Percentiles rank a stretch among this genome's conserved stretches.
These are phyloP conservation scores for Phialemoniopsis sp. DNA, from an alignment of 2,329 filamentous ascomycete species.

Conservation along the genomic window DNA sequence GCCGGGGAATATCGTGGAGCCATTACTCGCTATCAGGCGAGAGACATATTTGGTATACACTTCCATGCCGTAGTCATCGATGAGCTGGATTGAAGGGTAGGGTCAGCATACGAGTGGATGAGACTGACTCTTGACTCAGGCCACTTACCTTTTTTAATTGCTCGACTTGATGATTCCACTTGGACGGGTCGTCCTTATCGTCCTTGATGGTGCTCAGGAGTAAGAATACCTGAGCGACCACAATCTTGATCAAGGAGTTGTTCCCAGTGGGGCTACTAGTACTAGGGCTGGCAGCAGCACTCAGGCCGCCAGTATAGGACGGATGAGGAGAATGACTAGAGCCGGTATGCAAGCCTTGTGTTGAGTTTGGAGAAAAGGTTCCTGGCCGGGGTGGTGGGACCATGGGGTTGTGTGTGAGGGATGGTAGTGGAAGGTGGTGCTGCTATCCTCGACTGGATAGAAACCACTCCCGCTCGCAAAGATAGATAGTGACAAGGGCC, in stretches of 20 bases:
- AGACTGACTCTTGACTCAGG: too few relatives aligned
- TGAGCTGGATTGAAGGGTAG: constrained; percentile 59
- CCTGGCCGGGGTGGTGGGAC: constrained; percentile 57
- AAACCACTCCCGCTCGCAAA: constrained; percentile 3
- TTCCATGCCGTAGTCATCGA: constrained; percentile 99
- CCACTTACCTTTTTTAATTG: constrained; percentile 83
- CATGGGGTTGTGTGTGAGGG: constrained; percentile 32
- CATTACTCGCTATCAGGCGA: constrained; percentile 87
- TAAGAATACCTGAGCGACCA: constrained; percentile 91
- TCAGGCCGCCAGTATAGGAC: constrained; percentile 51
- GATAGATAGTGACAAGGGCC: neutral
- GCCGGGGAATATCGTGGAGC: constrained; percentile 83
- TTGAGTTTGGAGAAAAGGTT: constrained; percentile 61
- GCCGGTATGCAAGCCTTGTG: constrained; percentile 53
- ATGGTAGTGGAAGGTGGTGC: constrained; percentile 3
- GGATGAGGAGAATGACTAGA: constrained; percentile 51
- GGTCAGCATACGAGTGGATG: constrained; percentile 9
- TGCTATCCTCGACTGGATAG: constrained; percentile 7
- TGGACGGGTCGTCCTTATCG: constrained; percentile 77
- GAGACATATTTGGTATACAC: constrained; percentile 95
- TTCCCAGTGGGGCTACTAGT: constrained; percentile 59
- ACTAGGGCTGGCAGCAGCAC: constrained; percentile 57
- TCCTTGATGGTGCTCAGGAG: constrained; percentile 92
- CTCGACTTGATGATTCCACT: constrained; percentile 89
- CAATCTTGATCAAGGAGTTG: constrained; percentile 81